Base-by-base conservation (phyloP, 75 land plant genomes). In the Pseudotsuga menziesii region DNA sequence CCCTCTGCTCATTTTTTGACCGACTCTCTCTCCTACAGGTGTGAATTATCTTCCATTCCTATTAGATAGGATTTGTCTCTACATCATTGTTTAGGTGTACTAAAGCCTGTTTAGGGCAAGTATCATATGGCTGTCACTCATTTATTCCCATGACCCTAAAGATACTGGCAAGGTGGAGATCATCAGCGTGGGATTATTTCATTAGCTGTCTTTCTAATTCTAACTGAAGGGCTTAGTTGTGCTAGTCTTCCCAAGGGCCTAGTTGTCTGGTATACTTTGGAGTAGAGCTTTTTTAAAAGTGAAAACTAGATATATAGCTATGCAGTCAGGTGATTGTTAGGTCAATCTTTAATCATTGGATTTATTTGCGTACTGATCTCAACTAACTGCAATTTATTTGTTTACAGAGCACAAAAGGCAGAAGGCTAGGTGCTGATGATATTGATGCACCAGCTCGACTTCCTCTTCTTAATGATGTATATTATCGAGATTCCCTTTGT, bases 381-480 rank as follows among this genome's bases (percentile, higher is more conserved):
- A 44, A 44, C 52, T 44, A 44, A 44, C 48, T 44, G 48, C 48
- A 44, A 48, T 48, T 48, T 48, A 9, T 54, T 25, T 73, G 52
- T 20, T 16, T 73, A 63, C 73, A 96, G 98, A 88, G 91, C 19
- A 77, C 92, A 4, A 89, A 80, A 84, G 95, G 91, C 29, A 85
- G 92, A 58, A 86, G 99, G 79, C 89, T 85, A 59, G 85, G 88
- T 41, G 80, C 67, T 29, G 99, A 97, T 84, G 99, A 97, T 74
- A 75, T 97, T 57, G 99, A 97, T 85, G 91, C 88, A 32, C 81
- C 98, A 78, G 85, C 90, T 71, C 93, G 98, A 29, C 89, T 97
- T 79, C 93, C 94, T 22, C 84, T 97, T 80, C 88, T 97, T 23
- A 88, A 74, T 58, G 79, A 87, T 76, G 74, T 83, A 36, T 97